Conservation (phyloP, 768 basidiomycete genomes). For the Lactarius sp. region DNA sequence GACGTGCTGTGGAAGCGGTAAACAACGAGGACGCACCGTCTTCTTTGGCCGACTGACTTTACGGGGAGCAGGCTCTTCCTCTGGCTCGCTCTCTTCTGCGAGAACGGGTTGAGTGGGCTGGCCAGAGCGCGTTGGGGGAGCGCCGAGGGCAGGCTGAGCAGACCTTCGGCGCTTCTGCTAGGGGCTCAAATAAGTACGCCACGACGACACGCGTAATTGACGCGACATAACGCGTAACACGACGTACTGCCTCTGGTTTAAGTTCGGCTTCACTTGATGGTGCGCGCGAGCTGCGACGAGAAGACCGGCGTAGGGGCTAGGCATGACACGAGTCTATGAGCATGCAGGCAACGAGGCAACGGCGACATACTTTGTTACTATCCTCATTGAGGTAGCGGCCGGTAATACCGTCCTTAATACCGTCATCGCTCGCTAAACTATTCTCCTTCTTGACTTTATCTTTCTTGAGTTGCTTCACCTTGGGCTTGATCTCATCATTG, state of each 20-base stretch:
- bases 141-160: conserved; percentile 64
- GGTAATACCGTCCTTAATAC: conserved; percentile 78
- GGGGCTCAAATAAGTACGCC: conserved; percentile 21
- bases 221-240: conserved; percentile 12
- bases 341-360: conserved; percentile 13
- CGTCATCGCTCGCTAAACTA: conserved; percentile 74
- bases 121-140: conserved; percentile 35
- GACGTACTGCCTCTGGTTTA: conserved; percentile 53
- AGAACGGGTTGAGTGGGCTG: conserved; percentile 43
- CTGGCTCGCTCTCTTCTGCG: conserved; percentile 73
- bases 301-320: conserved; percentile 47
- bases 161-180: conserved; percentile 79
- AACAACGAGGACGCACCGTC: conserved; percentile 37
- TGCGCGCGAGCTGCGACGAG: conserved; percentile 58
- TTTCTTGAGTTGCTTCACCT: conserved; percentile 51
- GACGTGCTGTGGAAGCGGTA: background rate
- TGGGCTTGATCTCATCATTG: conserved; percentile 66
- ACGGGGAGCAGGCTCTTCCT: conserved; percentile 54
- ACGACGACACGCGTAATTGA: conserved; percentile 22
- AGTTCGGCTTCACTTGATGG: conserved; percentile 41
- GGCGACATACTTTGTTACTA: conserved; percentile 39
- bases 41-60: conserved; percentile 61
- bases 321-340: conserved; percentile 26
- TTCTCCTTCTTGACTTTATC: conserved; percentile 62
- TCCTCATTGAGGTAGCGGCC: conserved; percentile 56